Conservation (phyloP, 2,329 filamentous ascomycete genomes). For the Aspergillus bombycis region DNA sequence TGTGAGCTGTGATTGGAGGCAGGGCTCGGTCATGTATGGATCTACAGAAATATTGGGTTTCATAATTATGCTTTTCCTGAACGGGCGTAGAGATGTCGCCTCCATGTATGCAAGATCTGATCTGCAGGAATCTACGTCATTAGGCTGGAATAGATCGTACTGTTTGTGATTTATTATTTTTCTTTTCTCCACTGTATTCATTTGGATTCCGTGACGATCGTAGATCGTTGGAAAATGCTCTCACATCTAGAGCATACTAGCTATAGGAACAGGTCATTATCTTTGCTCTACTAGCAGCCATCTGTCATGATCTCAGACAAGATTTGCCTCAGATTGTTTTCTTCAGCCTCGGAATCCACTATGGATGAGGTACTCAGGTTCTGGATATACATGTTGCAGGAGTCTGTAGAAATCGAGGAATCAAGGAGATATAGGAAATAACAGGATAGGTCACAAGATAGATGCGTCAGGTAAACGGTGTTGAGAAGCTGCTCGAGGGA, state of each 20-base stretch:
- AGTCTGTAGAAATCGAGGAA: conserved; percentile 16
- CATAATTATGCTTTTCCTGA: background rate
- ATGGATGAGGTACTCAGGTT: conserved; percentile 1
- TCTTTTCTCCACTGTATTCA: background rate
- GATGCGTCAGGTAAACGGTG: conserved; percentile 14
- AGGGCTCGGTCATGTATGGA: background rate
- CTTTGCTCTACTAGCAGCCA: conserved; percentile 19
- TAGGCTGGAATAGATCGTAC: background rate
- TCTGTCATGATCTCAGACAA: conserved; percentile 15
- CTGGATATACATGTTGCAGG: conserved; percentile 19
- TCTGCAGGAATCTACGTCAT: conserved; percentile 2
- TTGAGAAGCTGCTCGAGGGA: conserved; percentile 14
- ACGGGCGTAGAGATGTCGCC: background rate
- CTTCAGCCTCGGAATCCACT: conserved; percentile 11
- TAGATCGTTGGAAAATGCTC: background rate
- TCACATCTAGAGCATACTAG: background rate
- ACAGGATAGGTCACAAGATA: conserved; percentile 18
- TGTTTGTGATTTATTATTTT: background rate
- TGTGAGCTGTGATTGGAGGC: background rate
- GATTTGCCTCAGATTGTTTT: conserved; percentile 15
- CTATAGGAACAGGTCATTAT: conserved; percentile 17
- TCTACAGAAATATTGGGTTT: background rate
- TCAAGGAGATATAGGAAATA: conserved; percentile 16
- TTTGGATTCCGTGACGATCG: background rate
- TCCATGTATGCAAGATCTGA: background rate